These are phyloP conservation scores for Hypoxylon sp. DNA, from an alignment of 2,329 filamentous ascomycete species.

Conservation along the genomic window DNA sequence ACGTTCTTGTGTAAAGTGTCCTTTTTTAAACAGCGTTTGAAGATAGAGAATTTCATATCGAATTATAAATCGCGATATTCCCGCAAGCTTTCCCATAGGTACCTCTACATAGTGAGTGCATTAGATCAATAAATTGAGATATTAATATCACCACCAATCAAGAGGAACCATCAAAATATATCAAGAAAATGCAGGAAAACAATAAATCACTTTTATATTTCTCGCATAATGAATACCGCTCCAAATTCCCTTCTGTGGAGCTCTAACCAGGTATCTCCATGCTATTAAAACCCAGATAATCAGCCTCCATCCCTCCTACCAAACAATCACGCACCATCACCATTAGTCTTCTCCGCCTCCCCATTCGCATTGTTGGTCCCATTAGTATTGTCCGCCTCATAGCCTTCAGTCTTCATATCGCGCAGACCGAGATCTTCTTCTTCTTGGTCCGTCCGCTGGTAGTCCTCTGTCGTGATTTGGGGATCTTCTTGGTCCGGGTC, in stretches of 20 bases:
- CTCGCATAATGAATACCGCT: slow-evolving; percentile 4
- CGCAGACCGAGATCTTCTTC: slow-evolving; percentile 91
- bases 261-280: slow-evolving; percentile 44
- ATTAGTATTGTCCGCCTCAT: slow-evolving; percentile 70
- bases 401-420: slow-evolving; percentile 94
- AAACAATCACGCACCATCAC: slow-evolving; percentile 18
- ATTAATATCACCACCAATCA: not conserved
- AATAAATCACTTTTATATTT: slow-evolving; percentile 31
- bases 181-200: not conserved
- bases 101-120: too few species aligned
- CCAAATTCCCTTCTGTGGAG: not conserved
- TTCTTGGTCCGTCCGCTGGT: slow-evolving; percentile 90
- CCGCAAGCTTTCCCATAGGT: too few species aligned
- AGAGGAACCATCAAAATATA: not conserved
- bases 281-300: slow-evolving; percentile 32
- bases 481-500: slow-evolving; percentile 79
- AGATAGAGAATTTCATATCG: slow-evolving; percentile 9
- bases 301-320: slow-evolving; percentile 3
- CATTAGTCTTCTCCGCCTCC: not conserved
- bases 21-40: slow-evolving; percentile 13
- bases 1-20: slow-evolving; percentile 7
- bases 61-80: not conserved
- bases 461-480: slow-evolving; percentile 85
- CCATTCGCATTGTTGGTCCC: slow-evolving; percentile 20
- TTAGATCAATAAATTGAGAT: not conserved